Evolutionary conservation across 257 asterid genomes (phyloP), one percentile per base, ranked within the genome.

Genomic region (Haberlea rhodopensis): DNA sequence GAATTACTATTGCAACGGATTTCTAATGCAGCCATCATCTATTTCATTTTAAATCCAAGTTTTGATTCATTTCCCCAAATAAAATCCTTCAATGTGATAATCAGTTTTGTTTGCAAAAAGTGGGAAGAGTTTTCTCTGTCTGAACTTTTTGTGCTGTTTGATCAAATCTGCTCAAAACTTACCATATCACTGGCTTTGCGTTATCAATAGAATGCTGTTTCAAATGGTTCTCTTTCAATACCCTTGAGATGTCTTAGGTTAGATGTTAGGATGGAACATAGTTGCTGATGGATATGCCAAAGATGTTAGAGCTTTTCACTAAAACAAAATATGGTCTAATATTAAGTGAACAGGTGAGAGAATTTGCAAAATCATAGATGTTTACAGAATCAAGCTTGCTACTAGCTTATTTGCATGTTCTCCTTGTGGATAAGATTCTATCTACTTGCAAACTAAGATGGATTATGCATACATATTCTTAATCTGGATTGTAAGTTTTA

Each of bases 121-220:
- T n/a, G n/a, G n/a, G n/a, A n/a, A n/a, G n/a, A n/a, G n/a, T n/a
- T n/a, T n/a, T n/a, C n/a, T n/a, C n/a, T n/a, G n/a, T 34, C 1
- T 22, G 18, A 27, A 22, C 9, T 56, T 51, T 60, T 48, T 61
- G 56, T 51, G 43, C 37, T 52, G 69, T 73, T 45, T 37, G 62
- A 43, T 62, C 60, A 55, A 60, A 67, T 68, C 37, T 46, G 48
- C 51, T 27, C 16, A 52, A 8, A 15, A 20, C n/a, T n/a, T n/a
- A n/a, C n/a, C n/a, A n/a, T n/a, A n/a, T n/a, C n/a, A n/a, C n/a
- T n/a, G n/a, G 53, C 26, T 31, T 62, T 52, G 6, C 31, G 34
- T 53, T 48, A n/a, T 24, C n/a, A 16, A 37, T 2, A 26, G 62
- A 37, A 23, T 23, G 9, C 25, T 27, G 46, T 32, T 1, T 58